Evolutionary conservation across 257 asterid species (phyloP).

Genomic region (Knoxia roxburghii): DNA sequence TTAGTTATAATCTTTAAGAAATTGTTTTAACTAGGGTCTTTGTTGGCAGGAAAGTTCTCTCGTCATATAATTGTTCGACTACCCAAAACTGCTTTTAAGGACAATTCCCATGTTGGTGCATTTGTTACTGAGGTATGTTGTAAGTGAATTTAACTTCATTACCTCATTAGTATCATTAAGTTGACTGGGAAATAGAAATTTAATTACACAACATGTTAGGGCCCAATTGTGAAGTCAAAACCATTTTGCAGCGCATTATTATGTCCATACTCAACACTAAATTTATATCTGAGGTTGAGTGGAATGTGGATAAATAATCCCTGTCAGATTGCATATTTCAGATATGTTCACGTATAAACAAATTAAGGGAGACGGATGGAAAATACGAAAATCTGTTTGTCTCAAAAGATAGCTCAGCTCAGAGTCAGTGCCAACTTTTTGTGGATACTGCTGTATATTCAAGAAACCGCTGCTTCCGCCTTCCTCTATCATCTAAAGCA

Average conservation of each 20-base stretch:
- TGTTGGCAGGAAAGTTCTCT: conserved; percentile 77
- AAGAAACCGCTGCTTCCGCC: conserved; percentile 94
- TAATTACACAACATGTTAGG: background rate
- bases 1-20: background rate
- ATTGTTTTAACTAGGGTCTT: background rate
- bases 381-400: conserved; percentile 54
- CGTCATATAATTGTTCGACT: conserved; percentile 80
- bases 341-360: conserved; percentile 75
- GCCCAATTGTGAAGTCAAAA: background rate
- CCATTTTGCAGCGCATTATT: background rate
- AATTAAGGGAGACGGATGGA: conserved; percentile 48
- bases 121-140: conserved; percentile 85
- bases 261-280: background rate
- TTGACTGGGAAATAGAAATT: background rate
- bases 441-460: conserved; percentile 95
- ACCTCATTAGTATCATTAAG: background rate
- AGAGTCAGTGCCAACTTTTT: conserved; percentile 44
- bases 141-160: background rate
- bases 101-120: conserved; percentile 89
- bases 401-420: conserved; percentile 54
- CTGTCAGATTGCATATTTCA: conserved; percentile 27
- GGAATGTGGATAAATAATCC: background rate
- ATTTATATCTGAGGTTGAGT: background rate
- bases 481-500: conserved; percentile 88
- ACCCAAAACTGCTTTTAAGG: conserved; percentile 82